These are phyloP conservation scores for Pythium rhizo-oryzae DNA, from an alignment of 352 stramenopile genomes.

Conservation along the genomic window DNA sequence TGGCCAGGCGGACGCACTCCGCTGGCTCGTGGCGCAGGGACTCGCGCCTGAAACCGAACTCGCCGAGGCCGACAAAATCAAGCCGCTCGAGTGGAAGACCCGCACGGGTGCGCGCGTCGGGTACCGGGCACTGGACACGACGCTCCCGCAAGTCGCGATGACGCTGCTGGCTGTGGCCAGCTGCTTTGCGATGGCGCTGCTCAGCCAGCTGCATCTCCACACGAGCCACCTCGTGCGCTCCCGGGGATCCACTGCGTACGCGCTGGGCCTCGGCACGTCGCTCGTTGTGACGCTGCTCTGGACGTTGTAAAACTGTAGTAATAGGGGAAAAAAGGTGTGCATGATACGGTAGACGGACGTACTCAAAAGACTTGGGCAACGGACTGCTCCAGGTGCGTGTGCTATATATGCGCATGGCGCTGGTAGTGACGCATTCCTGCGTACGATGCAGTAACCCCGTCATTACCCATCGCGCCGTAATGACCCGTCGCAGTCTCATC, in stretches of 20 bases:
- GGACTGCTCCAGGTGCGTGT: not conserved
- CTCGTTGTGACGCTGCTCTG: conserved; percentile 1
- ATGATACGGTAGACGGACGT: no score
- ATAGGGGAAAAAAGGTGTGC: no score
- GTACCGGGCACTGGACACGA: conserved; percentile 9
- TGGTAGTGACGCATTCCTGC: not conserved
- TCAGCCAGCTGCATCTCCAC: not conserved
- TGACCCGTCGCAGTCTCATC: conserved; percentile 8
- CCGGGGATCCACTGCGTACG: not conserved
- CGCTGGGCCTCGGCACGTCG: not conserved
- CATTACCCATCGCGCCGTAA: conserved; percentile 3
- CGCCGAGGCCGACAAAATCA: not conserved
- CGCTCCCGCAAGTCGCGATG: not conserved
- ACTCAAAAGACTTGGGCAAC: no score
- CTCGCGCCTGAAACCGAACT: not conserved
- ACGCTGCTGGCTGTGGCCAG: not conserved
- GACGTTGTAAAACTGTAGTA: no score
- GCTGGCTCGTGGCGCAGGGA: conserved; percentile 1
- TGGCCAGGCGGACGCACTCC: conserved; percentile 27
- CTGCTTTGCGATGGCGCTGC: not conserved
- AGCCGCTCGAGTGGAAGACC: conserved; percentile 9
- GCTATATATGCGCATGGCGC: no score
- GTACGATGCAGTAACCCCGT: no score
- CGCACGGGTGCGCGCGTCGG: not conserved
- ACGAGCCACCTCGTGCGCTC: not conserved